phyloP scores from a whole-genome alignment of 352 stramenopile genomes.

The Globisporangium paddicum region DNA sequence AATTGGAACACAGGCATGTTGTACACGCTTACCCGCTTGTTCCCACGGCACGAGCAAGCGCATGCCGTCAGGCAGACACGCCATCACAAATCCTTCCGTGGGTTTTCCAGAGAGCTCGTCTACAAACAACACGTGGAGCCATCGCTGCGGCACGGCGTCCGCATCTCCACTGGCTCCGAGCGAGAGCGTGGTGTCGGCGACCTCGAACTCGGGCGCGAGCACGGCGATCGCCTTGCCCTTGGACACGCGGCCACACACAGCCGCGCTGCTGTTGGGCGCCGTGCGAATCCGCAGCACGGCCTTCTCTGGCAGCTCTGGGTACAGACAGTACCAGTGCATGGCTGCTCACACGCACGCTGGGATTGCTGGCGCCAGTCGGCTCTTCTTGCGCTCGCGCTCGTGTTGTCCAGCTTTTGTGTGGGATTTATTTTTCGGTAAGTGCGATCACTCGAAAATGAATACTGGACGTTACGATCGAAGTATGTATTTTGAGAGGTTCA shows the following conservation, averaged over 20 bases:
- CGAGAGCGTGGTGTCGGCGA: constrained; percentile 12
- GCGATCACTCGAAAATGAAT: not conserved
- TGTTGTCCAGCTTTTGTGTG: not conserved
- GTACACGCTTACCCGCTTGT: constrained; percentile 16
- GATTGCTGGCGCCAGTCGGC: not conserved
- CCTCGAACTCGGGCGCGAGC: constrained; percentile 28
- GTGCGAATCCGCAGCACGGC: constrained; percentile 61
- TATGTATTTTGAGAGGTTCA: not conserved
- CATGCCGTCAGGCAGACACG: constrained; percentile 35
- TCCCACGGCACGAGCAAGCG: constrained; percentile 50
- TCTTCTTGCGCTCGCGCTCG: constrained; percentile 1
- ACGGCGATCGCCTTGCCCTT: constrained; percentile 48
- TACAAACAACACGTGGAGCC: constrained; percentile 48
- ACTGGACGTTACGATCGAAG: not conserved
- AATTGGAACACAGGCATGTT: not conserved
- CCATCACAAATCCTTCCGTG: constrained; percentile 51
- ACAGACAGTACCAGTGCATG: constrained; percentile 75
- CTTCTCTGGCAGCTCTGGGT: constrained; percentile 46
- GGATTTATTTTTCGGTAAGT: not conserved
- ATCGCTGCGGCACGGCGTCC: constrained; percentile 20
- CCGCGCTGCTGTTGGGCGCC: constrained; percentile 38
- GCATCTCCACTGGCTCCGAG: not conserved
- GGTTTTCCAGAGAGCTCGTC: constrained; percentile 19
- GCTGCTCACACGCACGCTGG: not conserved
- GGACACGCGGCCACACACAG: constrained; percentile 32